Base-by-base conservation (phyloP, 192 early-diverging fungal genomes). In the Kickxella alabastrina region DNA sequence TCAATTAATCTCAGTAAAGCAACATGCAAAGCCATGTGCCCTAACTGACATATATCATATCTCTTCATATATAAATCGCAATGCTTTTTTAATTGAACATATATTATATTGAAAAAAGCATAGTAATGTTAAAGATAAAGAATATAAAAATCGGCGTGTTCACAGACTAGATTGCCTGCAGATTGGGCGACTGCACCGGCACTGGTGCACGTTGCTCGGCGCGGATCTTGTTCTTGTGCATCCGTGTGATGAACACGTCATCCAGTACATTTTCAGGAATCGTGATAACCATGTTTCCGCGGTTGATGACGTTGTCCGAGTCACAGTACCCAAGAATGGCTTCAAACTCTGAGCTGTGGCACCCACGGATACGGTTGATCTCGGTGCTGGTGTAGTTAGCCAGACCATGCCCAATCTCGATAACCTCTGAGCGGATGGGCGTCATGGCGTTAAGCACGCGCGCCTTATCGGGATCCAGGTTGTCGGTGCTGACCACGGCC, bases 301-400 rank as follows among this genome's bases (percentile, higher is more conserved):
- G 77, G 65, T 94, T 85, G 45, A 96, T 85, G 29, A 99, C 88
- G 65, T 82, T 87, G 39, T 94, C 96, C 0, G 88, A 85, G 65
- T 97, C 92, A 19, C 88, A 79, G 75, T 93, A 97, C 7, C 96
- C 95, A 21, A 99, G 69, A 23, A 90, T 75, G 8, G 83, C 80
- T 24, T 80, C 81, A 53, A 99, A 92, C 54, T 95, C 91, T 0
- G 79, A 71, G 72, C 91, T 93, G 47, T 93, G 88, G 58, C 77
- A 85, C 7, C 96, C 92, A 58, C 85, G 86, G 71, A 99, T 93
- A 38, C 91, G 69, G 31, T 67, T 59, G 45, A 96, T 84, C 68
- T 99, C 96, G n/a, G 75, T 59, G 43, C 84, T 82, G 0, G 84
- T 83, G 68, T 97, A 99, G 67, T 94, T 99, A 13, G 85, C 89